phyloP scores from a whole-genome alignment of 2,329 filamentous ascomycete species.

The Sclerotinia sclerotiorum region DNA sequence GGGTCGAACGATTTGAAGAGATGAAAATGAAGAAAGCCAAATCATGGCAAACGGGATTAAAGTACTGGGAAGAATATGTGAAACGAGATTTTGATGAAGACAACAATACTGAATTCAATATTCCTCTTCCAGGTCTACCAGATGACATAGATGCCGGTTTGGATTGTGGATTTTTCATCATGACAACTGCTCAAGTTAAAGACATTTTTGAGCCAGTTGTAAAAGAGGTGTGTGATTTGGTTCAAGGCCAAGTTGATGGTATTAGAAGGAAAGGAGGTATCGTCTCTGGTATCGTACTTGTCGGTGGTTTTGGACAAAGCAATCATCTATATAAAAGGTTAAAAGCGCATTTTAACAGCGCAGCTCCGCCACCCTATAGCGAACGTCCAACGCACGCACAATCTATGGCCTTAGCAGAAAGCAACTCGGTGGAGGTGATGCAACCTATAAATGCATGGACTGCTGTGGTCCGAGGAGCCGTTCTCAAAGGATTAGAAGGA shows the following conservation, averaged over 20 bases:
- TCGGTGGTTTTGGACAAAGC: slow-evolving; percentile 79
- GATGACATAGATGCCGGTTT: slow-evolving; percentile 74
- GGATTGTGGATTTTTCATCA: slow-evolving; percentile 73
- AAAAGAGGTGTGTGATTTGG: slow-evolving; percentile 66
- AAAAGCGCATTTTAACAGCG: slow-evolving; percentile 63
- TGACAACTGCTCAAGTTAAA: slow-evolving; percentile 68
- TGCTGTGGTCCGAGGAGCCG: slow-evolving; percentile 74
- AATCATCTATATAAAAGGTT: slow-evolving; percentile 72
- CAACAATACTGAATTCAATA: slow-evolving; percentile 73
- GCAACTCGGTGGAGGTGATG: slow-evolving; percentile 71
- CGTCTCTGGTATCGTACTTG: slow-evolving; percentile 74
- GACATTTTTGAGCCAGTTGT: slow-evolving; percentile 75
- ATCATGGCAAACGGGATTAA: slow-evolving; percentile 76
- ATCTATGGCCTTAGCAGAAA: slow-evolving; percentile 48
- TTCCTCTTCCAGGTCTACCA: slow-evolving; percentile 74
- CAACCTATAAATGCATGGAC: slow-evolving; percentile 82
- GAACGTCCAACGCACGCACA: slow-evolving; percentile 68
- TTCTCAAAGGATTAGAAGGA: slow-evolving; percentile 71
- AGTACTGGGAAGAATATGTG: slow-evolving; percentile 82
- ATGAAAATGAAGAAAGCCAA: slow-evolving; percentile 78
- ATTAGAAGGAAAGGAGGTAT: slow-evolving; percentile 61
- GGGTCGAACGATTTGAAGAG: slow-evolving; percentile 64
- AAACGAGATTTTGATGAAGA: slow-evolving; percentile 82
- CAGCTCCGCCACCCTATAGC: slow-evolving; percentile 57
- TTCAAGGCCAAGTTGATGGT: slow-evolving; percentile 64